These are phyloP conservation scores for Ormosia semicastrata DNA, from an alignment of 306 rosid species.

Conservation along the genomic window DNA sequence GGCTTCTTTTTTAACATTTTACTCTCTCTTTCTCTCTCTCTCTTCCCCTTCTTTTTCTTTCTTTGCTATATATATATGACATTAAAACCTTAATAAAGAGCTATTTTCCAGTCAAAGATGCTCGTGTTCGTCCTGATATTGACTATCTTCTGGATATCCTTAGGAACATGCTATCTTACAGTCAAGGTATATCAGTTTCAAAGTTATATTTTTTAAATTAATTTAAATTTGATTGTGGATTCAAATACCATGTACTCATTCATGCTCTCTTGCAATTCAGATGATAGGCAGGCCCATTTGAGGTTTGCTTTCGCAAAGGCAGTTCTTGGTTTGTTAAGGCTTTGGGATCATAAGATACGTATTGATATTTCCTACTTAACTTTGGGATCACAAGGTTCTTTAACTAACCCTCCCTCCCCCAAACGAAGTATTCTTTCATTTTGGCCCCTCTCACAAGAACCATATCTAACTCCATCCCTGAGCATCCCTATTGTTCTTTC, in stretches of 20 bases:
- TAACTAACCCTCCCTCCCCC: too few relatives aligned
- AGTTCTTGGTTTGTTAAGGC: slow-evolving; percentile 77
- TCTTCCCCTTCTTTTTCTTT: too few relatives aligned
- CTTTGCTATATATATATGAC: too few relatives aligned
- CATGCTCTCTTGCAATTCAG: slow-evolving; percentile 64
- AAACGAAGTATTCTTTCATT: not conserved
- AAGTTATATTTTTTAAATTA: not conserved
- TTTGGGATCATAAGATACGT: slow-evolving; percentile 92
- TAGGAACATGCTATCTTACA: slow-evolving; percentile 61
- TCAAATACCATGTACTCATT: slow-evolving; percentile 28
- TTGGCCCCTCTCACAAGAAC: not conserved
- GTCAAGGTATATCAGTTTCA: slow-evolving; percentile 63
- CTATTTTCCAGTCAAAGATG: slow-evolving; percentile 93
- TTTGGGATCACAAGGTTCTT: not conserved
- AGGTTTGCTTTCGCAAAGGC: slow-evolving; percentile 96
- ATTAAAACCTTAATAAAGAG: slow-evolving; percentile 41
- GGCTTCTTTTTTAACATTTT: slow-evolving; percentile 1
- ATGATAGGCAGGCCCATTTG: slow-evolving; percentile 90
- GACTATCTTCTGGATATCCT: slow-evolving; percentile 72
- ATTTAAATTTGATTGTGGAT: slow-evolving; percentile 13
- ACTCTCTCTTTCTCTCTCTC: not conserved
- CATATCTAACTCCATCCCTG: not conserved
- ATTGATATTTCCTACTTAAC: slow-evolving; percentile 75
- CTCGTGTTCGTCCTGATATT: slow-evolving; percentile 72
- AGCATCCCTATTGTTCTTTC: not conserved